Base-by-base conservation (phyloP, 768 basidiomycete genomes). In the Auricularia sp. region DNA sequence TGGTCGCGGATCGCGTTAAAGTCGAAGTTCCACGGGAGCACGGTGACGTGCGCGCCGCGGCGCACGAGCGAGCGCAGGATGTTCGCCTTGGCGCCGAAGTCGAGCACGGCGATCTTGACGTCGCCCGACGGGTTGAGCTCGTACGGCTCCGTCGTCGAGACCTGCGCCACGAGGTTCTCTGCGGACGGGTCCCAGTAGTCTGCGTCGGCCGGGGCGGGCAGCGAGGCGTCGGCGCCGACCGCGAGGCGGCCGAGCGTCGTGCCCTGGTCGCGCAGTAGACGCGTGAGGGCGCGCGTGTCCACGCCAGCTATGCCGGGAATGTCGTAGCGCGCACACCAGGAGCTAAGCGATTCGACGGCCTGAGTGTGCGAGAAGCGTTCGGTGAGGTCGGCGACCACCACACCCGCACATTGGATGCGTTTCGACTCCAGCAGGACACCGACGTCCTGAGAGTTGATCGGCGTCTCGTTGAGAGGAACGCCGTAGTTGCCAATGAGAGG, bases 401-500 rank as follows among this genome's bases (percentile, higher is more conserved):
- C 84, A 21, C 87, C 97, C 36, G 91, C 82, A 75, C 95, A 98
- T 73, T 98, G 93, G 44, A 99, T 88, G 66, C 84, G 83, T 66
- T 86, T 77, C 0, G 93, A 95, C 74, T 99, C 97, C 69, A 98
- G 87, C 61, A 90, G 77, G 35, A 94, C 88, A 29, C 93, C 93
- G 35, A 93, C 90, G 66, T 93, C 89, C 62, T 83, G 82, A 18
- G 80, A 81, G 72, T 97, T 83, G 44, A 81, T 76, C 4, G 90
- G 86, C 1, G 88, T 80, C 16, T 78, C 79, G 75, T 99, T 98
- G 39, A 72, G 70, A 5, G 97, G 97, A 8, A 99, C 93, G 63
- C 97, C 97, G 72, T 99, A 99, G 76, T 99, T 99, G 47, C 97
- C 97, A 68, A 99, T 97, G 76, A 99, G 85, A 10, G 97, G 97